Evolutionary conservation across 768 basidiomycete genomes (phyloP), one percentile per base, ranked within the genome.

Genomic region (Guyanaporus albipodus): DNA sequence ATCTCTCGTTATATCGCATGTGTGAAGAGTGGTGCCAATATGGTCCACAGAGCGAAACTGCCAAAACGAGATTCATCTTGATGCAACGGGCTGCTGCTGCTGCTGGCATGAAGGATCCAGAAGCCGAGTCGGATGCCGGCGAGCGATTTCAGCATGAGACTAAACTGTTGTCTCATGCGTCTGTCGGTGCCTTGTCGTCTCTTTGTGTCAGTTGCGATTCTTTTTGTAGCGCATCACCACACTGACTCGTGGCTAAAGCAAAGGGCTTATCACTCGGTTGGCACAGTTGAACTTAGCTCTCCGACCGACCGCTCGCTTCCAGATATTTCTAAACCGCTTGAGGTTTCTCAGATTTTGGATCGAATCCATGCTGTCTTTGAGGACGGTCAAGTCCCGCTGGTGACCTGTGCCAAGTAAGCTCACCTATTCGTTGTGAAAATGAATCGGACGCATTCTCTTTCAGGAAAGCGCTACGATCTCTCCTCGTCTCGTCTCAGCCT

Each of bases 1-100:
- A 91, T 58, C 74, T 93, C 7, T 76, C 84, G 3, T 67, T 95
- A 26, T 95, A 89, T 67, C 80, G 85, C 27, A 70, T 91, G 31
- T 93, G 91, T 55, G 91, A 94, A 65, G 91, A 93, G 57, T 96
- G 93, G 93, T 95, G 92, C 64, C 83, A 90, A 58, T 73, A 87
- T 37, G 92, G 90, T 6, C 76, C 81, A 24, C 82, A 88, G 56
- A 75, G 80, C 1, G 88, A 91, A 50, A 67, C 71, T n/a, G 77
- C 79, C 31, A 85, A 82, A 62, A 85, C 83, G 44, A 76, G 87
- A 38, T 69, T 85, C 34, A 74, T 79, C 21, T 58, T 77, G 45
- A 91, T 92, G 80, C 81, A 89, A 58, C 79, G 78, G 52, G 77
- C 81, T 14, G 79, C 77, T 4, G 72, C 73, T 3, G 73, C 76